Evolutionary conservation across 2,329 filamentous ascomycete genomes (phyloP), one percentile per base, ranked within the genome.

Genomic region (Colletotrichum spaethianum): DNA sequence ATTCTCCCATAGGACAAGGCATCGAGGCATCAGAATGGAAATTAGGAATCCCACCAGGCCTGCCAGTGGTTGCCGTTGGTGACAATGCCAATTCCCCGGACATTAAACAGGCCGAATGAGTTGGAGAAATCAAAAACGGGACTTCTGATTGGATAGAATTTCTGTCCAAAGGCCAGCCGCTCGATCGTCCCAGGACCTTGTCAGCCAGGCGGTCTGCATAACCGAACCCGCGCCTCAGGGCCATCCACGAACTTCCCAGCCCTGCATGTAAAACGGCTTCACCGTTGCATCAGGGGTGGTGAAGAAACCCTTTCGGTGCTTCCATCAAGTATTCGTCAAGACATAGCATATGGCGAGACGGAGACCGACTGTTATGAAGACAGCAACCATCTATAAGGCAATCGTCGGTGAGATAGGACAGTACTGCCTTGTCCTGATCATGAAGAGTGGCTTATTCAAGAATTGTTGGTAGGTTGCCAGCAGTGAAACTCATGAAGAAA

Each of bases 21-120:
- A 60, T 57, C 38, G 59, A 69, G 65, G 65, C 69, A 63, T 69
- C 69, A 23, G 31, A 3, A 59, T 63, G 42, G 69, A 69, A 59
- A 72, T 69, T 52, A 55, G 44, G 59, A 69, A 46, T 48, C 38
- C 33, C 44, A 33, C 36, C 50, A 28, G 46, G 36, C 52, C 65
- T 63, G 44, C 44, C 26, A 28, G 28, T 38, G 44, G 69, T 72
- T 63, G 59, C 64, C 31, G 59, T 59, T 69, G 59, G 55, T 52
- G 64, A 72, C 57, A 63, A 23, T 42, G 57, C 59, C 50, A 36
- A 23, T 28, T n/a, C 50, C 50, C 64, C 63, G 38, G 68, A 28
- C 28, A 60, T 53, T 33, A 53, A 46, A n/a, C n/a, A 71, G 63
- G 16, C 50, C 42, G 26, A 42, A 20, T 44, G 62, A 18, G 57